phyloP scores from a whole-genome alignment of 306 rosid genomes.

The Inga oerstediana region DNA sequence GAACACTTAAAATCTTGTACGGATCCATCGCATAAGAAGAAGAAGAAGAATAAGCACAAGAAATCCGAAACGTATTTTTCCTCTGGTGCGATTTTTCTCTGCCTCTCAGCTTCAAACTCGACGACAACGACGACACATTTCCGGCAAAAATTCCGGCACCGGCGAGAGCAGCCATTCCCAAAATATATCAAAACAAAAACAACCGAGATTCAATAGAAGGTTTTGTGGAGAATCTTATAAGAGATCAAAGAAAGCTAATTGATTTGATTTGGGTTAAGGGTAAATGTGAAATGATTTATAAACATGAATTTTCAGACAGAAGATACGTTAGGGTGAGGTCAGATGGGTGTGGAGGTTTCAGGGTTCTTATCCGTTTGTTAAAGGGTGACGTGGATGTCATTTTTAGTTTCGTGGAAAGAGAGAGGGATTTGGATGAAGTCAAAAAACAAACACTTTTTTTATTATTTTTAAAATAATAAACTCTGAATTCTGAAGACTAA shows the following conservation, averaged over 20 bases:
- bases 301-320: slow-evolving; percentile 6
- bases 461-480: too few species aligned
- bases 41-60: slow-evolving; percentile 49
- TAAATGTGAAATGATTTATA: neutral
- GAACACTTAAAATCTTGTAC: slow-evolving; percentile 72
- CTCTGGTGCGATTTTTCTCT: slow-evolving; percentile 33
- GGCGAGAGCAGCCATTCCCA: slow-evolving; percentile 56
- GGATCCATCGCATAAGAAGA: slow-evolving; percentile 62
- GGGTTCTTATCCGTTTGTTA: slow-evolving; percentile 60
- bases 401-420: neutral
- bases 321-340: neutral
- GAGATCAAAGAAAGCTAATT: slow-evolving; percentile 42
- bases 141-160: slow-evolving; percentile 56
- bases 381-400: slow-evolving; percentile 36
- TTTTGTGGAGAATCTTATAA: neutral
- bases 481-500: neutral
- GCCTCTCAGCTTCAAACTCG: slow-evolving; percentile 49
- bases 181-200: too few species aligned
- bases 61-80: slow-evolving; percentile 39
- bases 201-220: too few species aligned
- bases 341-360: neutral
- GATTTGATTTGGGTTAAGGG: slow-evolving; percentile 1
- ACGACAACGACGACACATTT: slow-evolving; percentile 48
- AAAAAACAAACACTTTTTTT: too few species aligned
- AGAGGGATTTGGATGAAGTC: neutral